Conservation (phyloP, 2,329 filamentous ascomycete genomes). For the Alternaria metachromatica region DNA sequence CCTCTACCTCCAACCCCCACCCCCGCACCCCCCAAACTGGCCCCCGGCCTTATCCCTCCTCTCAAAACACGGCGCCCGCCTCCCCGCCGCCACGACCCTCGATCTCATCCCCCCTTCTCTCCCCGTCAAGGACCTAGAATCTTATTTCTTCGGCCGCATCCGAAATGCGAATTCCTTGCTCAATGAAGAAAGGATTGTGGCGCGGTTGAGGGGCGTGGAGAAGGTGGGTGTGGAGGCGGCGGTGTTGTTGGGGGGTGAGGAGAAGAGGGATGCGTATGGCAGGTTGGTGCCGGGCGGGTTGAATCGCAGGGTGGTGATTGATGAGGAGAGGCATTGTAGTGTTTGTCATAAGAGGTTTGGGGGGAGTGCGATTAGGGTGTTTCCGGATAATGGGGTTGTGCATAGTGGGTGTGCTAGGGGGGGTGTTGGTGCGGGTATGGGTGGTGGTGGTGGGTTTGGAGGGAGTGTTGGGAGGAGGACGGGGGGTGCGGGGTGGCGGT, state of each 20-base stretch:
- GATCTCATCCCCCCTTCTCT: slow-evolving; percentile 83
- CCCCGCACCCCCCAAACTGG: slow-evolving; percentile 74
- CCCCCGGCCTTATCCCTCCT: slow-evolving; percentile 83
- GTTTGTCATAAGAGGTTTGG: slow-evolving; percentile 94
- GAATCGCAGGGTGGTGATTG: slow-evolving; percentile 76
- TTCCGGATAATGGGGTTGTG: slow-evolving; percentile 69
- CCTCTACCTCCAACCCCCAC: slow-evolving; percentile 83
- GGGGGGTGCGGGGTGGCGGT: slow-evolving; percentile 7
- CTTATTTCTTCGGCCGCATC: slow-evolving; percentile 91
- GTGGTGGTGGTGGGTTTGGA: slow-evolving; percentile 51
- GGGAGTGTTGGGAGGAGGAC: slow-evolving; percentile 15
- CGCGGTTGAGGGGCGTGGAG: slow-evolving; percentile 77
- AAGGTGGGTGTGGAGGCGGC: slow-evolving; percentile 77
- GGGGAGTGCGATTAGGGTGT: slow-evolving; percentile 86
- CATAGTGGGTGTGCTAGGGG: slow-evolving; percentile 57
- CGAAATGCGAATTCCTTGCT: slow-evolving; percentile 82
- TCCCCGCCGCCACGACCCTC: slow-evolving; percentile 86
- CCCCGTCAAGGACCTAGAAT: slow-evolving; percentile 78
- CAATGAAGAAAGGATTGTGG: slow-evolving; percentile 79
- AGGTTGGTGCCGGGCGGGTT: slow-evolving; percentile 58
- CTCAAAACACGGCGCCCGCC: slow-evolving; percentile 88
- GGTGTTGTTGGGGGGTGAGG: slow-evolving; percentile 72
- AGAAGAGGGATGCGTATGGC: slow-evolving; percentile 63
- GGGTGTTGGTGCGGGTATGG: slow-evolving; percentile 27
- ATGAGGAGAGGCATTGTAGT: slow-evolving; percentile 86